Base-by-base conservation (phyloP, 1,284 basidiomycete species). In the Entoloma clypeatum region DNA sequence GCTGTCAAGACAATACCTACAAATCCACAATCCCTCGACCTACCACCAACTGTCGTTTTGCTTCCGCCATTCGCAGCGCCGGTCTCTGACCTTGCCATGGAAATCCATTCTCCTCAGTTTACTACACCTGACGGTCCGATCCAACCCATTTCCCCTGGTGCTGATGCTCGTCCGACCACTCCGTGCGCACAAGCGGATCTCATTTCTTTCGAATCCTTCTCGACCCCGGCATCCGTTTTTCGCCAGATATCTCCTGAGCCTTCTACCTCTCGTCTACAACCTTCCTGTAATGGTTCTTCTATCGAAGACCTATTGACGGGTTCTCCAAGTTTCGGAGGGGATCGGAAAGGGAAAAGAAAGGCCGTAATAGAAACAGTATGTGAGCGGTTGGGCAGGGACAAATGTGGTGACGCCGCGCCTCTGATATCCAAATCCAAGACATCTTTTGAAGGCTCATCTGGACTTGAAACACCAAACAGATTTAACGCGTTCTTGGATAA, bases 1-100 rank as follows among this genome's bases (percentile, higher is more conserved):
- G 84, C 78, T 19, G 72, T 64, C 45, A 78, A 64, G 58, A 75
- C 87, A 33, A 69, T 81, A 36, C 71, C 75, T 39, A 84, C 84
- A 44, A 74, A 77, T 10, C 87, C 84, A 13, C 85, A 84, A 17
- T 85, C 85, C 11, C 84, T 85, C 13, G 64, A 59, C 39, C 59
- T 65, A 41, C 56, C 62, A 28, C 25, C 17, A 27, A 22, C 30
- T 44, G 32, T 53, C 48, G 30, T 46, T 34, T 49, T 47, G 36
- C 29, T 31, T 35, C 36, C 11, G 32, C 46, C 21, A 36, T 34
- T 29, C 41, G 38, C 22, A 26, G 9, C 25, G 30, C 25, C 17
- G 31, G 28, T 16, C 24, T 27, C 22, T 22, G 26, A 18, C 28
- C 35, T 26, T 23, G 36, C 8, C 36, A 26, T 29, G 24, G 24